Evolutionary conservation across 2,329 filamentous ascomycete genomes (phyloP), one percentile per base, ranked within the genome.

Genomic region (Cytospora schulzeri): DNA sequence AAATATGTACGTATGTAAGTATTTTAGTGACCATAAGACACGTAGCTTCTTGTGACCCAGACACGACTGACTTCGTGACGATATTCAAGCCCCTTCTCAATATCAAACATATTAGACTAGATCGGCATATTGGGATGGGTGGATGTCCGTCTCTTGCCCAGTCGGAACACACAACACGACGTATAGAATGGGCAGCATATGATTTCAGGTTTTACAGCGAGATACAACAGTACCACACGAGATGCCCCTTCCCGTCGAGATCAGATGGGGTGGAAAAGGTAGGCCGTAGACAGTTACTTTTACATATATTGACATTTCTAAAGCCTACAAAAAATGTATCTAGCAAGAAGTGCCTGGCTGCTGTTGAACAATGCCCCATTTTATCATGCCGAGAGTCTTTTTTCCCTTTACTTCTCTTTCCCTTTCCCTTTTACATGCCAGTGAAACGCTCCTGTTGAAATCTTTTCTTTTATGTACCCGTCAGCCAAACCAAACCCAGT

Each of bases 341-440:
- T 41, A 28, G 55, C 6, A 33, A 35, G 9, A 54, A 57, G 52
- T 60, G 57, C 15, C 41, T 58, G 31, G 60, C 29, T 66, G 60
- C 60, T 66, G 64, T 66, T 66, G 64, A 66, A 60, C 53, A 35
- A 60, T 33, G 35, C 57, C 31, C 53, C 24, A 53, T 28, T 38
- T 28, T 17, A 53, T 41, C 26, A 24, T 41, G 24, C 53, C 62
- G 9, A 12, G 45, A 48, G 8, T 15, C 58, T 60, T 60, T 60
- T 19, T 45, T 19, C 11, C 8, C 14, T 60, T 57, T 22, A 52
- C 38, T 24, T 35, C 28, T 51, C 22, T 45, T 38, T 22, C 15
- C 31, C 22, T 45, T 38, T 22, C 15, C 31, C 22, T 51, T 35
- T 28, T 54, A 31, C 6, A 45, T 26, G 17, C 56, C 26, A 9